These are phyloP conservation scores for Epipyxis sp. DNA, from an alignment of 108 stramenopile species.

Conservation along the genomic window DNA sequence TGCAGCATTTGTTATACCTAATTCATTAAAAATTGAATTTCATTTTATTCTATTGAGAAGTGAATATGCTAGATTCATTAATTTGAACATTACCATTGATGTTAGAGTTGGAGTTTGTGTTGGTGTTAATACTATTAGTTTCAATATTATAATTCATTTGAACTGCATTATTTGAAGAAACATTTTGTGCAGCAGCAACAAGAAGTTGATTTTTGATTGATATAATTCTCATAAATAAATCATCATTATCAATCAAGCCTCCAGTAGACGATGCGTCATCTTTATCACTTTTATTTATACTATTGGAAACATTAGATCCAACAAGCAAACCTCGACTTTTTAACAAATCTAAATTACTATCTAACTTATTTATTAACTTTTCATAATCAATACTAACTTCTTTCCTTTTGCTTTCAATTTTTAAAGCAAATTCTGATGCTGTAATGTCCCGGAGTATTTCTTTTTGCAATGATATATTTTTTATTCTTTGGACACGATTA, in stretches of 20 bases:
- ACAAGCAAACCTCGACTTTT: slow-evolving; percentile 26
- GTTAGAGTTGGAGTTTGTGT: no score
- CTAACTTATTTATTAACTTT: slow-evolving; percentile 47
- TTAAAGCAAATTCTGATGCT: slow-evolving; percentile 50
- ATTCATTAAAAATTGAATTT: neutral
- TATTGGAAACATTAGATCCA: no score
- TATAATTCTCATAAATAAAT: slow-evolving; percentile 19
- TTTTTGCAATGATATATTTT: slow-evolving; percentile 16
- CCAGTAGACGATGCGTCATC: no score
- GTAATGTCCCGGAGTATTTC: slow-evolving; percentile 51
- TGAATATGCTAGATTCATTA: no score
- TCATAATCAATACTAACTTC: slow-evolving; percentile 45
- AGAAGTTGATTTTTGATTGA: neutral
- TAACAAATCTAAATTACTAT: slow-evolving; percentile 37
- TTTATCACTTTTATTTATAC: no score
- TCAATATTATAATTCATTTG: neutral
- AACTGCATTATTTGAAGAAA: neutral
- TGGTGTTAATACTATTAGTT: neutral
- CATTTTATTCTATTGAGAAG: no score
- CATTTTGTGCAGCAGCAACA: slow-evolving; percentile 30
- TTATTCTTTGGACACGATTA: slow-evolving; percentile 19
- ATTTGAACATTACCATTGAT: no score
- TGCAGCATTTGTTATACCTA: neutral
- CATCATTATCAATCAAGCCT: no score
- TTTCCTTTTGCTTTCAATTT: slow-evolving; percentile 15